These are phyloP conservation scores for Chlorella sp. DNA, from an alignment of 139 green algal species.

Conservation along the genomic window DNA sequence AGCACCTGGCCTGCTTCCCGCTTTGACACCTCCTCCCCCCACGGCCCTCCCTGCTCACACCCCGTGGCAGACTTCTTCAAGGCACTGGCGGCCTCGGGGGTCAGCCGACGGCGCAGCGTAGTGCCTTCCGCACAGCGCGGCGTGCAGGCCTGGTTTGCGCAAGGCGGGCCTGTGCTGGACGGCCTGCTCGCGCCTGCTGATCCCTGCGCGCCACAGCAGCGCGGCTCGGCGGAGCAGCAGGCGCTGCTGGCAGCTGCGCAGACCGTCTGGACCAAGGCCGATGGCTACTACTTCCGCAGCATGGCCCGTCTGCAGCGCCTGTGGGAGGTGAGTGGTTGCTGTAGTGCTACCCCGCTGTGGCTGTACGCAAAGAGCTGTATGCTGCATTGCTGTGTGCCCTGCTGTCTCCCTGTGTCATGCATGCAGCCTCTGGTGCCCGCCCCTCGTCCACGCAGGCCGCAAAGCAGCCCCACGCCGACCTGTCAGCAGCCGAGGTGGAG, in stretches of 20 bases:
- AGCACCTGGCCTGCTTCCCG: background rate
- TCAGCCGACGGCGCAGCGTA: constrained; percentile 55
- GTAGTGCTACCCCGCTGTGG: background rate
- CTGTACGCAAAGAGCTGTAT: background rate
- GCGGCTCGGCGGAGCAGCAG: background rate
- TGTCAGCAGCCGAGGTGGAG: constrained; percentile 72
- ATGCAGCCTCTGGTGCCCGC: background rate
- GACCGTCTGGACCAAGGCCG: constrained; percentile 59
- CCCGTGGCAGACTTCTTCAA: constrained; percentile 46
- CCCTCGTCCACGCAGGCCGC: constrained; percentile 33
- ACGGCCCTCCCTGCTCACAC: background rate
- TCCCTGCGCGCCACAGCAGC: background rate
- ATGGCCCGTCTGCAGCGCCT: constrained; percentile 88
- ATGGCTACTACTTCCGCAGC: constrained; percentile 82
- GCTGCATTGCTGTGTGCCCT: background rate
- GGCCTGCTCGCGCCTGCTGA: background rate
- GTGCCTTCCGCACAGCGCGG: constrained; percentile 63
- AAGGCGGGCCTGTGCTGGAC: constrained; percentile 1
- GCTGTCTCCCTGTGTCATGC: background rate
- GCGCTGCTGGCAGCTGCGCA: constrained; percentile 15
- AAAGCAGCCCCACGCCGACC: constrained; percentile 70
- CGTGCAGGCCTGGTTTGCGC: constrained; percentile 47
- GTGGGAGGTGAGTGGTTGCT: constrained; percentile 39
- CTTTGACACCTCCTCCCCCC: background rate
- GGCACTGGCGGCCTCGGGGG: constrained; percentile 65